Evolutionary conservation across 331 rosid genomes (phyloP), one percentile per base, ranked within the genome.

Genomic region (Pyracantha coccinea): DNA sequence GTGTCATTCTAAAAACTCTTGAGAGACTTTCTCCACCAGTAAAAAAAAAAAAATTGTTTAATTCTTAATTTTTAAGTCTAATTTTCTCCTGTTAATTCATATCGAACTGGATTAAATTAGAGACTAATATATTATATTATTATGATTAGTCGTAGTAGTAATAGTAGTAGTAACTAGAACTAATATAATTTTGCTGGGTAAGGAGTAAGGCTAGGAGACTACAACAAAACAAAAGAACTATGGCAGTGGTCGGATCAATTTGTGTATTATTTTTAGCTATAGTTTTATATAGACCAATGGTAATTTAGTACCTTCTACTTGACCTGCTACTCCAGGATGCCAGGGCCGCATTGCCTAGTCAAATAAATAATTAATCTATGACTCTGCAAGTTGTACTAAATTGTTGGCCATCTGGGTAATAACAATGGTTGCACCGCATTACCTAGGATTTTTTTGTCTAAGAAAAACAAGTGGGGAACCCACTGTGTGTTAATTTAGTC

Each of bases 401-500:
- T 65, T 66, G 27, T 31, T 65, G 23, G 41, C 9, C 21, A 16
- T 53, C 21, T 57, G 62, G 28, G 28, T 57, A 20, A 53, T 2
- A 53, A 53, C 2, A 24, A 4, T 13, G 16, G 65, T 25, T 59
- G 65, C 65, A 24, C 17, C 33, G 17, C 9, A 25, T 60, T 25
- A 59, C 32, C 17, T 5, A 59, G 17, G 32, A 23, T 11, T 4
- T 11, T 52, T n/a, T 20, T n/a, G 44, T 9, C 6, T 25, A 14
- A 35, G 64, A 72, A 44, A 32, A 57, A 29, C 12, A 58, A 17
- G 64, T 50, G 69, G 32, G 32, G 58, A 68, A 33, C 73, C 83
- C 20, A 75, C 74, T 63, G 59, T 33, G 54, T 28, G 38, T 54
- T 76, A 55, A 69, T 81, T 41, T 81, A 68, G 74, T 52, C 75